Evolutionary conservation across 305 asterid genomes (phyloP).

Genomic region (Fraxinus albicans): DNA sequence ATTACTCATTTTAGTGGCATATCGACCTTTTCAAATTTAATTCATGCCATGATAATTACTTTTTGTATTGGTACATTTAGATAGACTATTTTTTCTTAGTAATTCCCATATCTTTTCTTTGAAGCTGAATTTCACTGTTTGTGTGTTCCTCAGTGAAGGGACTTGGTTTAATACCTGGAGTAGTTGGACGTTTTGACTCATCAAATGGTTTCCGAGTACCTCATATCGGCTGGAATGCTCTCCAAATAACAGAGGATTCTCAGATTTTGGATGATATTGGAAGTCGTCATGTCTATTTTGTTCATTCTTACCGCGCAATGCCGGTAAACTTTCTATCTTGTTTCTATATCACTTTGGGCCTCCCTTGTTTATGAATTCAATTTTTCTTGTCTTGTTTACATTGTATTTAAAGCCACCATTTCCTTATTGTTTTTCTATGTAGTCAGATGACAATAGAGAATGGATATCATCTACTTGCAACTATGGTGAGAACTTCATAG

Average conservation of each 20-base stretch:
- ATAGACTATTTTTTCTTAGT: neutral
- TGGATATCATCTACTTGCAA: slow-evolving; percentile 87
- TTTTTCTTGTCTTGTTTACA: slow-evolving; percentile 3
- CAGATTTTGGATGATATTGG: slow-evolving; percentile 80
- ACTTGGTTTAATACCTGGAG: slow-evolving; percentile 94
- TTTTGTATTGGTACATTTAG: neutral
- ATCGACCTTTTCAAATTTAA: neutral
- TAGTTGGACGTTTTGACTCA: slow-evolving; percentile 89
- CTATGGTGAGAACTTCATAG: slow-evolving; percentile 72
- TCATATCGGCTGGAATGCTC: slow-evolving; percentile 98
- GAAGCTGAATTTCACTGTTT: slow-evolving; percentile 20
- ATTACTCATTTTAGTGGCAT: neutral
- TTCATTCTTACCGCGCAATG: slow-evolving; percentile 90
- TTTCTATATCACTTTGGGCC: neutral
- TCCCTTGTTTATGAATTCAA: neutral
- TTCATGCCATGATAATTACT: neutral
- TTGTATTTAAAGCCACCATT: slow-evolving; percentile 19
- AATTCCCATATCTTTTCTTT: neutral
- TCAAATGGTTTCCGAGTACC: slow-evolving; percentile 81
- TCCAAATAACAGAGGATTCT: slow-evolving; percentile 53
- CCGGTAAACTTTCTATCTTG: slow-evolving; percentile 50
- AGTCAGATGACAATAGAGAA: slow-evolving; percentile 79
- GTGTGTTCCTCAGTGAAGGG: slow-evolving; percentile 67
- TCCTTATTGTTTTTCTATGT: slow-evolving; percentile 20
- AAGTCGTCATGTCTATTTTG: slow-evolving; percentile 85